These are phyloP conservation scores for Stylosanthes scabra DNA, from an alignment of 331 rosid species.

Conservation along the genomic window DNA sequence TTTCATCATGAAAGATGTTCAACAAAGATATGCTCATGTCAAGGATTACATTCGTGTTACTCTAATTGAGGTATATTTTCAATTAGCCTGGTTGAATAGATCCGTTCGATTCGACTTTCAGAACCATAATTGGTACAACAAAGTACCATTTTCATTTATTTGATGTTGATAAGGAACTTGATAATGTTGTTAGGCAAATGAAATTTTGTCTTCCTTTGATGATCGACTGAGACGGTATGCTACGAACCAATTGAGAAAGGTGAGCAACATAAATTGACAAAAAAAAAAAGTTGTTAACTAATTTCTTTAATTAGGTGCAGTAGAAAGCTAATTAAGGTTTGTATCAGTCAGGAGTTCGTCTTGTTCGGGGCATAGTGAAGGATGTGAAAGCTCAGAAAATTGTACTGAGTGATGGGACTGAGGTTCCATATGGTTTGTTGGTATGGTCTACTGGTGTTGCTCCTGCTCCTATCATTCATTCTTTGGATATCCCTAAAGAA, in stretches of 20 bases:
- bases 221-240: conserved; percentile 87
- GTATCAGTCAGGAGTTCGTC: conserved; percentile 95
- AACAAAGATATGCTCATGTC: conserved; percentile 85
- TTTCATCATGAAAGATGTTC: conserved; percentile 86
- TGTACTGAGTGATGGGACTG: conserved; percentile 85
- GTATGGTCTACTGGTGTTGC: conserved; percentile 99
- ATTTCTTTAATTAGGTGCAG: too few species aligned
- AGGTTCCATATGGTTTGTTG: conserved; percentile 93
- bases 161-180: conserved; percentile 39
- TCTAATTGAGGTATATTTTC: conserved; percentile 75
- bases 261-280: conserved; percentile 33
- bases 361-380: conserved; percentile 89
- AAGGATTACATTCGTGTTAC: conserved; percentile 90
- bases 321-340: conserved; percentile 1
- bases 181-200: conserved; percentile 73
- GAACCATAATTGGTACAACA: too few species aligned
- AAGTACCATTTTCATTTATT: neutral
- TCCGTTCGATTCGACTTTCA: too few species aligned
- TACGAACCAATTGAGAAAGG: conserved; percentile 88
- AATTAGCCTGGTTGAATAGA: too few species aligned
- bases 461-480: conserved; percentile 73
- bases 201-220: conserved; percentile 93
- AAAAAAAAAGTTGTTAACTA: too few species aligned
- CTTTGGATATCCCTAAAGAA: conserved; percentile 82
- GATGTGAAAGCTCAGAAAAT: conserved; percentile 75